Base-by-base conservation (phyloP, 768 basidiomycete genomes). In the Clitopilus hobsonii region DNA sequence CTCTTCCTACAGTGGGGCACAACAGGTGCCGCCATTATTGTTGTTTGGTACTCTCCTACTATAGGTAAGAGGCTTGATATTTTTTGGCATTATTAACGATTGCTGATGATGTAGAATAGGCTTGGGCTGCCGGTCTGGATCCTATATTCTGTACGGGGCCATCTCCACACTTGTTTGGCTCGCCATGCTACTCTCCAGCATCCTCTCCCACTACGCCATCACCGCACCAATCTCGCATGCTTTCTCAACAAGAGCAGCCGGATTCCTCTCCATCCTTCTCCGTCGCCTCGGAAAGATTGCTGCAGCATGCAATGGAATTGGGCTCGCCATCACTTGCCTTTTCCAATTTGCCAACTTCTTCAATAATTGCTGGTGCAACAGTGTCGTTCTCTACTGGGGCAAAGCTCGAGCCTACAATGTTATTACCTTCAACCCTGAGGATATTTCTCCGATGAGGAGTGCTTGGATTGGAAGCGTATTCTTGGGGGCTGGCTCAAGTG, bases 301-400 rank as follows among this genome's bases (percentile, higher is more conserved):
- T 7, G 72, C 71, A 5, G 48, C 60, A 2, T 22, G 59, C 22
- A 74, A 74, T 41, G 63, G 70, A 0, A 27, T 69, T 1, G 67
- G 69, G 69, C 63, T 72, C 22, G 47, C 73, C 10, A 47, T 60
- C 8, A 49, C 59, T 11, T 69, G 69, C 41, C 24, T 72, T 6
- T 65, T 73, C 48, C 70, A 73, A 52, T 70, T 73, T 50, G 62
- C 62, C 27, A 68, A 62, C 8, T 67, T 71, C 51, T 70, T 65
- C 16, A 63, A 71, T 41, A 60, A 66, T 10, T 74, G 72, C 41
- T 74, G 69, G 28, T 74, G 72, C 57, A 70, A 73, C 49, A 67
- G 69, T 57, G n/a, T n/a, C n/a, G n/a, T n/a, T n/a, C n/a, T n/a
- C n/a, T n/a, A n/a, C n/a, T n/a, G n/a, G n/a, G n/a, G n/a, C n/a